phyloP scores from a whole-genome alignment of 305 asterid species.

The Fraxinus floribunda region DNA sequence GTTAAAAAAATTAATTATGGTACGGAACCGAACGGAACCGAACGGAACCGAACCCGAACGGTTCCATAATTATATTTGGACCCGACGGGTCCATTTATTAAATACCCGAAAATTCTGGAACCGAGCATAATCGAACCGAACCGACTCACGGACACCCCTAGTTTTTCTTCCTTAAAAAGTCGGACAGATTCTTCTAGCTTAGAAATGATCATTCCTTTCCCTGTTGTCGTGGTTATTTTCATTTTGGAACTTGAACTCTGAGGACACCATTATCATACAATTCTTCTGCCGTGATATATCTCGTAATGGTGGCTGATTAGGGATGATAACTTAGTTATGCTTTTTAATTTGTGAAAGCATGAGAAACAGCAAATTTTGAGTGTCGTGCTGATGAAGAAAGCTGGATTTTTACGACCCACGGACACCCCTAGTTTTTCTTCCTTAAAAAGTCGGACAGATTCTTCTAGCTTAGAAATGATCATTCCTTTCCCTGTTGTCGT shows the following conservation, averaged over 20 bases:
- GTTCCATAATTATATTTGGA: too few relatives aligned
- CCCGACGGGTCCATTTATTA: too few relatives aligned
- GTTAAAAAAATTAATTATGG: too few relatives aligned
- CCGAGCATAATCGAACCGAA: too few relatives aligned
- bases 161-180: neutral
- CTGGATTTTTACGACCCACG: neutral
- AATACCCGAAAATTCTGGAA: too few relatives aligned
- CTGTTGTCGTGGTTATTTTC: neutral
- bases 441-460: neutral
- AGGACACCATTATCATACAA: neutral
- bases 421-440: neutral
- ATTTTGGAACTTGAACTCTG: neutral
- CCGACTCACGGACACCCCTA: too few relatives aligned
- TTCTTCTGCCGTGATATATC: neutral
- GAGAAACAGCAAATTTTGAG: neutral
- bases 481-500: neutral
- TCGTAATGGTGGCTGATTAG: neutral
- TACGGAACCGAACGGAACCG: too few relatives aligned
- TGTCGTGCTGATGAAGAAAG: neutral
- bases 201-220: neutral
- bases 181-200: neutral
- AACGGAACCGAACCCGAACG: too few relatives aligned
- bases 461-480: neutral
- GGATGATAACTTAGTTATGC: neutral
- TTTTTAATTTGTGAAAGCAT: conserved; percentile 10